phyloP scores from a whole-genome alignment of 371 early-diverging fungal species.

The Mycotypha africana region DNA sequence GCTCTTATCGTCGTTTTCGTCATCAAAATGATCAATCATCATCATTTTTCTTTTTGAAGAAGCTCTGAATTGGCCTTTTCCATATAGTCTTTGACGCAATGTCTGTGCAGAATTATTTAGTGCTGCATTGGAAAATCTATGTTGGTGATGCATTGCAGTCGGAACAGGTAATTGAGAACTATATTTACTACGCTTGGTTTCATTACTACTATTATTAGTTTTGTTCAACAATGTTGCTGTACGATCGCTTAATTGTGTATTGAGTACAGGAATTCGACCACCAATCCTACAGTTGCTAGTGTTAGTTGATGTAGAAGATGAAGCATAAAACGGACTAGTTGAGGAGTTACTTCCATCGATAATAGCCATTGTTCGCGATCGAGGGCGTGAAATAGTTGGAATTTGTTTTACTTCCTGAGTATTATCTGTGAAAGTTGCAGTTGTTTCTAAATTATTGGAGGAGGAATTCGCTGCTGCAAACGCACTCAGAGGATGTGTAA shows the following conservation, averaged over 20 bases:
- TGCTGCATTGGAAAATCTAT: conserved; percentile 3
- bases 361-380: conserved; percentile 14
- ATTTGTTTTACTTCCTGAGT: neutral
- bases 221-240: neutral
- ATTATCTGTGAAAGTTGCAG: neutral
- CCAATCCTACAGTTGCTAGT: conserved; percentile 7
- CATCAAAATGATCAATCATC: conserved; percentile 29
- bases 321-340: neutral
- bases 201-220: neutral
- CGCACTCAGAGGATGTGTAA: conserved; percentile 4
- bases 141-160: conserved; percentile 3
- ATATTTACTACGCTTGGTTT: neutral
- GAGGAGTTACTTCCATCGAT: neutral
- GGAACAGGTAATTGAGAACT: conserved; percentile 17
- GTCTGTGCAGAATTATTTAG: conserved; percentile 14
- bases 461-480: neutral
- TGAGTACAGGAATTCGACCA: neutral
- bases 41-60: conserved; percentile 55
- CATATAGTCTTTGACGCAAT: conserved; percentile 31
- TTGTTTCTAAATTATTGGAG: neutral
- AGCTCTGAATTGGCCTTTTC: conserved; percentile 53
- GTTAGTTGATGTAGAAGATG: neutral
- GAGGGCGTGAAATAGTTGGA: conserved; percentile 1
- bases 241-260: neutral
- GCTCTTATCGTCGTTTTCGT: neutral